A percentile compares a stretch with the other conserved stretches of the same genome.
Conservation (phyloP, 1,284 basidiomycete genomes). For the Pseudozyma tsukubaensis region DNA sequence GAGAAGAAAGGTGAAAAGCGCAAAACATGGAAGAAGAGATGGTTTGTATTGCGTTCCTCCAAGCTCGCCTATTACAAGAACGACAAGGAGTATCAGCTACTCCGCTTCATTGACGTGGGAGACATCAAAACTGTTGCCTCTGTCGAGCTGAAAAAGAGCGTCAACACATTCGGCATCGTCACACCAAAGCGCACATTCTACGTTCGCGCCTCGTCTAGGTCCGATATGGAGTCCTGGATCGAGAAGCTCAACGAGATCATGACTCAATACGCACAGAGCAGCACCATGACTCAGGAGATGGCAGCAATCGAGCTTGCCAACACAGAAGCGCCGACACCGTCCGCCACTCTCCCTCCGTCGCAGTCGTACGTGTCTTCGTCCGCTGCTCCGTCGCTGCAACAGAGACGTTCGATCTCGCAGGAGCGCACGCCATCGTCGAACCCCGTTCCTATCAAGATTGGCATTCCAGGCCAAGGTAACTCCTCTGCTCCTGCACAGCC, state of each 20-base stretch:
- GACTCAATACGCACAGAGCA: slow-evolving; percentile 70
- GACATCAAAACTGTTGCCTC: slow-evolving; percentile 91
- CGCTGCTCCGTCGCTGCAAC: slow-evolving; percentile 13
- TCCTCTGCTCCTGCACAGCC: slow-evolving; percentile 53
- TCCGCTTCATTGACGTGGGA: slow-evolving; percentile 85
- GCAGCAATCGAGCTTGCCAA: slow-evolving; percentile 43
- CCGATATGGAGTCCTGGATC: slow-evolving; percentile 87
- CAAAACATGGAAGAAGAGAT: slow-evolving; percentile 99
- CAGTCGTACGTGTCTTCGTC: slow-evolving; percentile 4
- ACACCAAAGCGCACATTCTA: slow-evolving; percentile 93
- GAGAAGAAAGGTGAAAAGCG: slow-evolving; percentile 95
- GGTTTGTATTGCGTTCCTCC: slow-evolving; percentile 93
- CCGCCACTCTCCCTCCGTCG: slow-evolving; percentile 24
- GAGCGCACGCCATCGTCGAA: slow-evolving; percentile 20
- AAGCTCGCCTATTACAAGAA: slow-evolving; percentile 98
- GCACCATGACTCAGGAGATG: slow-evolving; percentile 59
- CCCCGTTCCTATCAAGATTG: slow-evolving; percentile 52
- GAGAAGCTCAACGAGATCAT: slow-evolving; percentile 81
- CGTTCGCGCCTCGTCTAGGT: slow-evolving; percentile 79
- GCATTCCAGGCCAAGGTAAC: slow-evolving; percentile 47
- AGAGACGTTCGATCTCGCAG: slow-evolving; percentile 34
- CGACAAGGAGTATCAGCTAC: slow-evolving; percentile 77
- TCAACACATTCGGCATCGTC: slow-evolving; percentile 90
- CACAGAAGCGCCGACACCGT: slow-evolving; percentile 35
- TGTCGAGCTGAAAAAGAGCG: slow-evolving; percentile 88